These are phyloP conservation scores for Taiozyma onychis DNA, from an alignment of 1,139 yeast species.

Conservation along the genomic window DNA sequence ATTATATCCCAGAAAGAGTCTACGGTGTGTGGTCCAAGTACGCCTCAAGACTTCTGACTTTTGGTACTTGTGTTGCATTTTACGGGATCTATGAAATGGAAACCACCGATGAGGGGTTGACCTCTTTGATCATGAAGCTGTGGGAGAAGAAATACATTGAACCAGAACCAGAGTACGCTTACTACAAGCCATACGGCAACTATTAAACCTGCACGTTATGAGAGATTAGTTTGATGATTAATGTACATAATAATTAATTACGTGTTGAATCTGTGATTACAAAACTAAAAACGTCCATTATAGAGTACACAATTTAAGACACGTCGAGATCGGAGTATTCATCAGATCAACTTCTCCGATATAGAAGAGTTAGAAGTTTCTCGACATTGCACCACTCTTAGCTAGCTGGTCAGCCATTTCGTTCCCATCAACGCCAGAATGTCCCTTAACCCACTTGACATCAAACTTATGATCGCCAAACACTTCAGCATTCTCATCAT, in stretches of 20 bases:
- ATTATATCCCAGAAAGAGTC: conserved; percentile 81
- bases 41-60: conserved; percentile 58
- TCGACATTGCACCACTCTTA: conserved; percentile 43
- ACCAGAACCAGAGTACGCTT: conserved; percentile 7
- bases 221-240: neutral
- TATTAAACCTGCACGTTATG: neutral
- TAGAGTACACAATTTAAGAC: too few relatives aligned
- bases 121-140: conserved; percentile 38
- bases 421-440: conserved; percentile 64
- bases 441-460: conserved; percentile 67
- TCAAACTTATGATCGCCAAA: conserved; percentile 30
- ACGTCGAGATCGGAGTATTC: too few relatives aligned
- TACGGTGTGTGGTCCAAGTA: conserved; percentile 66
- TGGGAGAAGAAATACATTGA: conserved; percentile 30
- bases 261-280: neutral
- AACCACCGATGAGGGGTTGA: conserved; percentile 58
- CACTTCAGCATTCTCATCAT: conserved; percentile 21
- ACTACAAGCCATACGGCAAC: conserved; percentile 1
- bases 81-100: conserved; percentile 83
- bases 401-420: conserved; percentile 77
- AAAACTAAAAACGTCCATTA: neutral
- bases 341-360: too few relatives aligned
- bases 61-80: conserved; percentile 67
- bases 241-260: neutral
- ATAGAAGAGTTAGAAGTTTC: too few relatives aligned